Base-by-base conservation (phyloP, 169 alveolate species). In the Cryptosporidium sp. region DNA sequence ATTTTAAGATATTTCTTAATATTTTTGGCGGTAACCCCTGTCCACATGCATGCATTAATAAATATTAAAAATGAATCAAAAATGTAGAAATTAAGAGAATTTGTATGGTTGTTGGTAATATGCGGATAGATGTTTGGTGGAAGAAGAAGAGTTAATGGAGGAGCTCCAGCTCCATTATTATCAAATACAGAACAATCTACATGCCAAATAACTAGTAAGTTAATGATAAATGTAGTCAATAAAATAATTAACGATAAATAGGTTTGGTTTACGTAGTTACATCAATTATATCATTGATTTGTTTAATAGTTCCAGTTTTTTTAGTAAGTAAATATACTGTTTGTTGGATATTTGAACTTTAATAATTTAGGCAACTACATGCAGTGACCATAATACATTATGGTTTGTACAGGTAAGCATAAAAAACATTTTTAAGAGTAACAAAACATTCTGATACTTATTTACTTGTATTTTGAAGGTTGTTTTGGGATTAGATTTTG, bases 111-210 rank as follows among this genome's bases (percentile, higher is more conserved):
- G 26, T n/a, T 65, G 26, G 3, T 29, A 31, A 65, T 8, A 33
- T 65, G 23, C 39, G 10, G 16, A n/a, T 69, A 37, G 48, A 80
- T 80, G 89, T 44, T 80, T 29, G 31, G 35, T 26, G 89, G 89
- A 31, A 33, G 44, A 80, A 80, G 80, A 48, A 80, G 29, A 65
- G 23, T 62, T 18, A 31, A 31, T 26, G 89, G 89, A 26, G 89
- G 89, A 26, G 72, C 69, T 26, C 89, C 89, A 12, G 89, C 89
- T 62, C 89, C 89, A 65, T 62, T 80, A 35, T 67, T 80, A 37
- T 44, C 52, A 21, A 80, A 80, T 23, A 80, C 89, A 14, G 89
- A 80, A 33, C 89, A 44, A 29, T 80, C 67, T 5, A 80, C 89
- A n/a, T 80, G 89, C 51, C 89, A 80, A 80, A 65, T 80, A 29